These are phyloP conservation scores for Zalaria sp. DNA, from an alignment of 2,329 filamentous ascomycete genomes.

Conservation along the genomic window DNA sequence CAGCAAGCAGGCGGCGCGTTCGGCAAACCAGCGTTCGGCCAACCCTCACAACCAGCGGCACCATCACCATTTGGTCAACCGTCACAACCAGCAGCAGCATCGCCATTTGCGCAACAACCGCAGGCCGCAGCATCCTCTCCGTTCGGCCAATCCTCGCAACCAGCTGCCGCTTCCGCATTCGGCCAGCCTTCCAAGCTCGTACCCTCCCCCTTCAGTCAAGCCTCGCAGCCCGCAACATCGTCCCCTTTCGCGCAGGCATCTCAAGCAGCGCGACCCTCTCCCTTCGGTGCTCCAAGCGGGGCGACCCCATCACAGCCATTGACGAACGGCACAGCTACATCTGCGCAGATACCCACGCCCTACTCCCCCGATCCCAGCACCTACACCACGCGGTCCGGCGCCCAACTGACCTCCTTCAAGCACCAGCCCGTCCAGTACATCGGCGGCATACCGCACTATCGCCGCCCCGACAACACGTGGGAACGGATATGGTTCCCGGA, in stretches of 20 bases:
- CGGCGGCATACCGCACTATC: constrained; percentile 33
- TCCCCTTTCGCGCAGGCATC: neutral
- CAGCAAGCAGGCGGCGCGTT: neutral
- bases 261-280: too few relatives aligned
- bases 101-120: constrained; percentile 1
- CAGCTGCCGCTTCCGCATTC: constrained; percentile 10
- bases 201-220: constrained; percentile 12
- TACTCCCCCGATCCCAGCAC: constrained; percentile 20
- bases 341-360: constrained; percentile 6
- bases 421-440: constrained; percentile 49
- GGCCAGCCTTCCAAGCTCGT: constrained; percentile 11
- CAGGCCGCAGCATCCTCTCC: neutral
- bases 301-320: constrained; percentile 1
- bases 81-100: neutral
- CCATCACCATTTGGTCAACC: constrained; percentile 7
- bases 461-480: constrained; percentile 41
- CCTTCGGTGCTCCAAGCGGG: neutral
- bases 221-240: constrained; percentile 4
- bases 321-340: neutral
- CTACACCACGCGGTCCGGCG: constrained; percentile 30
- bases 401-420: constrained; percentile 45
- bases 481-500: constrained; percentile 60
- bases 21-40: constrained; percentile 8
- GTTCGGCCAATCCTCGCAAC: constrained; percentile 1
- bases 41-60: constrained; percentile 4